Base-by-base conservation (phyloP, 2,329 filamentous ascomycete genomes). In the Coniella vitis region DNA sequence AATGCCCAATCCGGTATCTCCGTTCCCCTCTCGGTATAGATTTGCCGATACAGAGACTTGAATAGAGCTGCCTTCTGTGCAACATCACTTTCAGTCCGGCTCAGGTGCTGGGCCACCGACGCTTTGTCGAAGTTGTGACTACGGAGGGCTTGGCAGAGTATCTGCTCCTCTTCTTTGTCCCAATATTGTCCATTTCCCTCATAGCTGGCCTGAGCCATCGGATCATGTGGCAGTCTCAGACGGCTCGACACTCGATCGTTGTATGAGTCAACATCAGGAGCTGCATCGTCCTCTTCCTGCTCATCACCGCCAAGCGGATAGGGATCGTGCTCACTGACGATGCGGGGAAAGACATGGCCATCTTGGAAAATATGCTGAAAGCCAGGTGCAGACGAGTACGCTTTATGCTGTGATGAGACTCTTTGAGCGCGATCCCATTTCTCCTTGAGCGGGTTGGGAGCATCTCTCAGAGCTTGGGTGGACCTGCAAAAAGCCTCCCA, bases 1-100 rank as follows among this genome's bases (percentile, higher is more conserved):
- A 32, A 12, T 19, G 44, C 41, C 44, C 48, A 53, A 12, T 16
- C 22, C 7, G 51, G 51, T 7, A 48, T 53, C 16, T 45, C 31
- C 4, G n/a, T 10, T 14, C 47, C 37, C 36, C 19, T 48, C 17
- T 29, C 16, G 1, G 5, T 32, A 45, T 45, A 53, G 16, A 37
- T 25, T 4, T 22, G 25, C 34, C 51, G 19, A 17, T 44, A 53
- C 31, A 17, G 16, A 20, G 20, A 22, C 45, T 47, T 51, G 21
- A 51, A 25, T 12, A 19, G 25, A 7, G 31, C 34, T 19, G 45
- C 51, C 40, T 42, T 51, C n/a, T 21, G 41, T 14, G 36, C 36
- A 17, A 53, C 51, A 17, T 54, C 49, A 2, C 37, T 14, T 8
- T 25, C 12, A 14, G 42, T 29, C 5, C 52, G 43, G 4, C 16